phyloP scores from a whole-genome alignment of 495 filamentous ascomycete genomes.

The Emericellopsis terricola region DNA sequence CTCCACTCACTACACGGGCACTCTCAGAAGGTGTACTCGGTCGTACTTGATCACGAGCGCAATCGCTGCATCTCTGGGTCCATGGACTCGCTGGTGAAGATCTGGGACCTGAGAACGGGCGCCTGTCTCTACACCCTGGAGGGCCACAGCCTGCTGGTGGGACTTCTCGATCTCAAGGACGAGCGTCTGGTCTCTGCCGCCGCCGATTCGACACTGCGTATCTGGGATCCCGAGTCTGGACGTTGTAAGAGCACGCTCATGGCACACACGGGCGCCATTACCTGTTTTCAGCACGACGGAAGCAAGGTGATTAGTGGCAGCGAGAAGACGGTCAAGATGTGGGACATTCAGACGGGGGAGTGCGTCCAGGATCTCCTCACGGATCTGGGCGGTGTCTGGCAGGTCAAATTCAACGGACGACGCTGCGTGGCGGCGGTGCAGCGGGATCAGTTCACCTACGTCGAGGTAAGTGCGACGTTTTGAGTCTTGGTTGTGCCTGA shows the following conservation, averaged over 20 bases:
- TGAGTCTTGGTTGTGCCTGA: background rate
- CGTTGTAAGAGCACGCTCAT: slow-evolving; percentile 77
- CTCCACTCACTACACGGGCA: slow-evolving; percentile 79
- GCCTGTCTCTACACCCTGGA: slow-evolving; percentile 76
- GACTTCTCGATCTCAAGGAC: slow-evolving; percentile 71
- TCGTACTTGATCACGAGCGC: slow-evolving; percentile 80
- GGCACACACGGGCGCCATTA: slow-evolving; percentile 93
- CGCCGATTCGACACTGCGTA: slow-evolving; percentile 83
- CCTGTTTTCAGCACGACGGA: slow-evolving; percentile 95
- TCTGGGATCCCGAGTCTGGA: slow-evolving; percentile 93
- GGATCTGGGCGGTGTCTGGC: slow-evolving; percentile 93
- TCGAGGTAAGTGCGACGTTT: slow-evolving; percentile 52
- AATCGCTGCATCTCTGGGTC: slow-evolving; percentile 95
- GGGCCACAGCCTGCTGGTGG: slow-evolving; percentile 85
- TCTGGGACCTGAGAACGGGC: slow-evolving; percentile 92
- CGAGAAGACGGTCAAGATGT: slow-evolving; percentile 95
- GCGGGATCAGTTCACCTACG: slow-evolving; percentile 76
- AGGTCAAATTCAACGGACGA: slow-evolving; percentile 93
- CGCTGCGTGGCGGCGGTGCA: slow-evolving; percentile 95
- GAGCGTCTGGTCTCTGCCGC: slow-evolving; percentile 88
- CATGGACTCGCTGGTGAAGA: slow-evolving; percentile 96
- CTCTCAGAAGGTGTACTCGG: slow-evolving; percentile 88
- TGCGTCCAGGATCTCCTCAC: slow-evolving; percentile 89
- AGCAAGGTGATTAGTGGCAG: slow-evolving; percentile 94
- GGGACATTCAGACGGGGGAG: slow-evolving; percentile 83